Evolutionary conservation across 2,329 filamentous ascomycete genomes (phyloP).

Genomic region (Fusarium sp.): DNA sequence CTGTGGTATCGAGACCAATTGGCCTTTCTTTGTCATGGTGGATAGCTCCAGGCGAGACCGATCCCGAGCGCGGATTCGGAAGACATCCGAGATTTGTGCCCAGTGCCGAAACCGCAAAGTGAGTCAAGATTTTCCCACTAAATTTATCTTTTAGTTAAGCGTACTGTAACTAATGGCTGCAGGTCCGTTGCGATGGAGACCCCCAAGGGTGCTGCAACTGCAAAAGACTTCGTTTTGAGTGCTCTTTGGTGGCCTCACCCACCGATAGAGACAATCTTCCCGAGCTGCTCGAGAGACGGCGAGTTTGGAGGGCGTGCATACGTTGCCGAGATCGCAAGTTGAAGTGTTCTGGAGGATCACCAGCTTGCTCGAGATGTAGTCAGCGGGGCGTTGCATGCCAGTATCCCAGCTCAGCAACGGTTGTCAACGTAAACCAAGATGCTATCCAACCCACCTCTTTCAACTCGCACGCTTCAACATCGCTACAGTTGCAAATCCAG

Average conservation of each 20-base stretch:
- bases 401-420: constrained; percentile 1
- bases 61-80: constrained; percentile 10
- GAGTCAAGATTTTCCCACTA: neutral
- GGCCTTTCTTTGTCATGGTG: neutral
- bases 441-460: neutral
- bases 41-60: neutral
- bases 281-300: constrained; percentile 2
- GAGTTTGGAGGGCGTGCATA: constrained; percentile 16
- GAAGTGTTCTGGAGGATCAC: constrained; percentile 15
- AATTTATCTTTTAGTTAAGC: neutral
- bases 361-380: constrained; percentile 8
- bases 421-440: neutral
- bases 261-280: neutral
- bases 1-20: neutral
- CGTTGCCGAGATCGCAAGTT: constrained; percentile 16
- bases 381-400: neutral
- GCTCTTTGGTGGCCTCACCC: neutral
- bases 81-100: constrained; percentile 22
- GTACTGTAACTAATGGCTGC: neutral
- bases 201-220: constrained; percentile 11
- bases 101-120: constrained; percentile 30
- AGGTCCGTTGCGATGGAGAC: constrained; percentile 20
- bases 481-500: neutral
- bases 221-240: constrained; percentile 9
- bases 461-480: neutral